These are phyloP conservation scores for Neofusicoccum parvum DNA, from an alignment of 2,329 filamentous ascomycete genomes.

Conservation along the genomic window DNA sequence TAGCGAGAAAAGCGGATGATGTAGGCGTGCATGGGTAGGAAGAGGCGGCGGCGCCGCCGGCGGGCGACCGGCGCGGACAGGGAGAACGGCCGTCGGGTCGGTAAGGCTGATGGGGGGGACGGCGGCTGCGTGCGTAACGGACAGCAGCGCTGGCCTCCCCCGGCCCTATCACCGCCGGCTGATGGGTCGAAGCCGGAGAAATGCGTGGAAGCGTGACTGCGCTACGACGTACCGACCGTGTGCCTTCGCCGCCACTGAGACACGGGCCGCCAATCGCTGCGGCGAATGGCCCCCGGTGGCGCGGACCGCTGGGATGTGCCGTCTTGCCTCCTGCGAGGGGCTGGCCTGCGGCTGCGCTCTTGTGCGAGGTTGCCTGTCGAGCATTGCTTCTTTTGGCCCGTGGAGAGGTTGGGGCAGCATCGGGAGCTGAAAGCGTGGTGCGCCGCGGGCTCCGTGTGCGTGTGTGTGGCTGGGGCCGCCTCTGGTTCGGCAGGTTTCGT, in stretches of 20 bases:
- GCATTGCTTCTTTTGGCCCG: constrained; percentile 8
- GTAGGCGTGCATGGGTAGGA: not conserved
- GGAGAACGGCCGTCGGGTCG: not conserved
- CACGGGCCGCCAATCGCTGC: not conserved
- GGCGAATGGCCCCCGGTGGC: not conserved
- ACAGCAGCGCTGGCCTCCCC: not conserved
- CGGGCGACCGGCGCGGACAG: not conserved
- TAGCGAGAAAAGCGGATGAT: not conserved
- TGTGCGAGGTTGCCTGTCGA: constrained; percentile 18
- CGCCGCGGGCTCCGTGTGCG: not conserved
- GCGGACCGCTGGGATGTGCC: not conserved
- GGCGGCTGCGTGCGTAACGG: constrained; percentile 4
- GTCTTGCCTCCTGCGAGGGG: not conserved
- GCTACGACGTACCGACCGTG: not conserved
- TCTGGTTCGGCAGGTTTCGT: constrained; percentile 17
- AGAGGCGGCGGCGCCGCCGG: not conserved
- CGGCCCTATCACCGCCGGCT: not conserved
- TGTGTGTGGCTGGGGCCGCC: not conserved
- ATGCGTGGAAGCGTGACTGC: not conserved
- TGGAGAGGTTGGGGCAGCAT: not conserved
- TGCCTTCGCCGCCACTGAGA: not conserved
- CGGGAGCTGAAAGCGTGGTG: not conserved
- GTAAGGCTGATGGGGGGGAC: not conserved
- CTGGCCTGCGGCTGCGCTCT: not conserved
- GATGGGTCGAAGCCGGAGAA: not conserved